Evolutionary conservation across 163 green algal genomes (phyloP).

Genomic region (Scenedesmus sp.): DNA sequence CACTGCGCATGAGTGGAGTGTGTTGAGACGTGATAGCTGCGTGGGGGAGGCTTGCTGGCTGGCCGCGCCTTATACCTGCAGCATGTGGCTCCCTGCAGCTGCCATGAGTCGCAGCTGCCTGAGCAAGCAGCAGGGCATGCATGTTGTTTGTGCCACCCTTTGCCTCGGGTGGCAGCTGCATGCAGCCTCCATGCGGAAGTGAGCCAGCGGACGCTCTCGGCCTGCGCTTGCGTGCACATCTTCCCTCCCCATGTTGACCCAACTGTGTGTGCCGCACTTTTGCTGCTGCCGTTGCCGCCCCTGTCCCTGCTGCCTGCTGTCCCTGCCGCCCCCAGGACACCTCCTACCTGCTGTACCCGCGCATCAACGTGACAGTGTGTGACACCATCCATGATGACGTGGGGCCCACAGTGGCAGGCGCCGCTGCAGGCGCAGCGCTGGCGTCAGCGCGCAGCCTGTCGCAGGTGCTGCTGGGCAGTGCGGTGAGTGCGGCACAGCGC

Average conservation of each 20-base stretch:
- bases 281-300: neutral
- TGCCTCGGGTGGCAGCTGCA: no score
- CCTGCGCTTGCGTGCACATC: no score
- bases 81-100: constrained; percentile 1
- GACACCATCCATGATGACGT: constrained; percentile 41
- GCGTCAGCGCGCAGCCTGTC: neutral
- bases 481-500: neutral
- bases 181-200: no score
- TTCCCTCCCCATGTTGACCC: no score
- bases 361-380: constrained; percentile 50
- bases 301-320: neutral
- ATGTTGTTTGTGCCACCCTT: no score
- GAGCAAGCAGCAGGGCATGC: no score
- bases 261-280: neutral
- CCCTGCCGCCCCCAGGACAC: constrained; percentile 4
- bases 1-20: no score
- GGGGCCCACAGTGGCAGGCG: constrained; percentile 46
- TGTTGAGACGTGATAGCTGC: no score
- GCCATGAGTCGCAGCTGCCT: neutral
- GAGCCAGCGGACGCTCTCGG: no score
- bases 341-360: constrained; percentile 56
- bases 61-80: neutral
- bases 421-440: neutral
- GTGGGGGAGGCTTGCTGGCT: neutral
- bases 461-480: neutral